A percentile compares a stretch with the other conserved stretches of the same genome.
These are phyloP conservation scores for Isoetes taiwanensis DNA, from an alignment of 75 land plant genomes.

Conservation along the genomic window DNA sequence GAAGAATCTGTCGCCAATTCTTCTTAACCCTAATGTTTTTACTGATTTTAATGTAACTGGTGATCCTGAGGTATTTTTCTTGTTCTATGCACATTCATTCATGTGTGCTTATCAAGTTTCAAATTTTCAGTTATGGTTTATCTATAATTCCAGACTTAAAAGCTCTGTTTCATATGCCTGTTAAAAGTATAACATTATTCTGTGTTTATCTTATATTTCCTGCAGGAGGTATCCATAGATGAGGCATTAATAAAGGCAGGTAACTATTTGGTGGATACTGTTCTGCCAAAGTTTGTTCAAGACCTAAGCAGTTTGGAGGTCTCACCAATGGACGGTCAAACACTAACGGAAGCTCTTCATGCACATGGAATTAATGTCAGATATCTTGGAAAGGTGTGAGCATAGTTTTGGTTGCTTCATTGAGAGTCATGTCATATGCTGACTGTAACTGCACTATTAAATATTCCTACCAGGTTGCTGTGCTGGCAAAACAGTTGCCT, in stretches of 20 bases:
- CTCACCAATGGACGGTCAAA: slow-evolving; percentile 99
- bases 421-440: no score
- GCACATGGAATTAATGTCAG: slow-evolving; percentile 96
- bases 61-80: slow-evolving; percentile 37
- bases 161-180: no score
- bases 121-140: no score
- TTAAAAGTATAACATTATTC: no score
- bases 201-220: neutral
- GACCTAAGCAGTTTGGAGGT: slow-evolving; percentile 87
- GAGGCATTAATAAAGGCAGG: slow-evolving; percentile 73
- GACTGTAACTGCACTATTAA: neutral
- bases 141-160: no score
- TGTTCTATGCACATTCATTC: neutral
- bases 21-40: slow-evolving; percentile 82
- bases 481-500: slow-evolving; percentile 66
- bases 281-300: slow-evolving; percentile 71
- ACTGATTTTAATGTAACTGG: slow-evolving; percentile 89
- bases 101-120: no score
- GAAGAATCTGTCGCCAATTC: slow-evolving; percentile 21
- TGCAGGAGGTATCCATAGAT: slow-evolving; percentile 80
- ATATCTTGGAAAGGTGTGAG: slow-evolving; percentile 70
- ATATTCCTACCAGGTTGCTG: slow-evolving; percentile 48
- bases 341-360: slow-evolving; percentile 93
- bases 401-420: no score
- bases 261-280: slow-evolving; percentile 47